These are phyloP conservation scores for Calonectria pauciramosa DNA, from an alignment of 2,329 filamentous ascomycete species.

Conservation along the genomic window DNA sequence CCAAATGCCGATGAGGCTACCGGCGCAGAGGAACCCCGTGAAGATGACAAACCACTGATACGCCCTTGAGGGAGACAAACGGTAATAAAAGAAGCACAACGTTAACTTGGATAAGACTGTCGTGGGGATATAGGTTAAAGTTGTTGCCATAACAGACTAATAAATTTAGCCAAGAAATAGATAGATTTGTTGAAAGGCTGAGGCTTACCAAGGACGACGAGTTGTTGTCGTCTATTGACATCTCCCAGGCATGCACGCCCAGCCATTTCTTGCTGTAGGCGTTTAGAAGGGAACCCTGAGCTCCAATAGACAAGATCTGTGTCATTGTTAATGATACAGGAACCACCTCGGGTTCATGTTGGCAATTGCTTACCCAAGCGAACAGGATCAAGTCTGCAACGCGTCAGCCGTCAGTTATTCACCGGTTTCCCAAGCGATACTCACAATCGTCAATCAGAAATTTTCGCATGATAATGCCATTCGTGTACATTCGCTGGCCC, in stretches of 20 bases:
- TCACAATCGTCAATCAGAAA: constrained; percentile 37
- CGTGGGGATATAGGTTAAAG: background rate
- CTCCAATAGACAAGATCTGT: background rate
- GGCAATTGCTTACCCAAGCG: constrained; percentile 35
- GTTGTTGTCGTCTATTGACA: constrained; percentile 29
- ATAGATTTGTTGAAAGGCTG: too few relatives aligned
- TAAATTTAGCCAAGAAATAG: background rate
- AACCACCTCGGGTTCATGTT: background rate
- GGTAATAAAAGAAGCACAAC: constrained; percentile 32
- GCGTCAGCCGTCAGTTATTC: background rate
- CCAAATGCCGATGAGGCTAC: constrained; percentile 45
- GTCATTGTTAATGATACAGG: background rate
- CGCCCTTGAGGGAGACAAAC: constrained; percentile 20
- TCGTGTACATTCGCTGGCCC: constrained; percentile 47
- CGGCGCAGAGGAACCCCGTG: constrained; percentile 48
- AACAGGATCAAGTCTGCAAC: constrained; percentile 39
- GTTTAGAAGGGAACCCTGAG: background rate
- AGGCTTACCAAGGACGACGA: background rate
- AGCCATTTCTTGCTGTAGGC: constrained; percentile 28
- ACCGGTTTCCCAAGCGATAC: constrained; percentile 8
- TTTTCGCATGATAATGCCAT: constrained; percentile 40
- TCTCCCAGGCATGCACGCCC: constrained; percentile 37
- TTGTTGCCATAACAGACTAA: background rate
- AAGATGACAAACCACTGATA: constrained; percentile 32
- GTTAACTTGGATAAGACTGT: constrained; percentile 3